Base-by-base conservation (phyloP, 2,329 filamentous ascomycete species). In the Cordyceps cicadae region DNA sequence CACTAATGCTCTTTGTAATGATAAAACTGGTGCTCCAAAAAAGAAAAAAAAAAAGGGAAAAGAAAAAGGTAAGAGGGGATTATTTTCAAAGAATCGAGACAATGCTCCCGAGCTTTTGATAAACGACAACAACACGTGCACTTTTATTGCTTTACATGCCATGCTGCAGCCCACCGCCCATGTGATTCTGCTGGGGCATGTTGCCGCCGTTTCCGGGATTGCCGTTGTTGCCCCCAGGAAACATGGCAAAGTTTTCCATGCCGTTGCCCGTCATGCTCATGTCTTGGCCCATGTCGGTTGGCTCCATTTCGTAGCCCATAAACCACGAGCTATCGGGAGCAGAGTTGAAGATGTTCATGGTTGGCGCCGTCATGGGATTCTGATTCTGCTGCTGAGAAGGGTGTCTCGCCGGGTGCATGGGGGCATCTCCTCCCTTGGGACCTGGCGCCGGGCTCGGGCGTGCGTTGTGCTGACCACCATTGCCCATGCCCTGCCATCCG, bases 231-330 rank as follows among this genome's bases (percentile, higher is more conserved):
- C 46, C 46, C 4, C 53, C 74, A 67, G 83, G 82, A 67, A 84
- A 77, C 32, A 69, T 73, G 29, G 74, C 74, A 64, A 83, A 83
- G 11, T 73, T 72, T 63, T 84, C 82, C 29, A 80, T 71, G 41
- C 74, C 74, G 26, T 70, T 70, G 64, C 80, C 68, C 8, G 71
- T 73, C 32, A 77, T 67, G 21, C 71, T 72, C 57, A 79, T 64
- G 43, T 82, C 81, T 59, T 81, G 80, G 7, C 76, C 75, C 48
- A 83, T 73, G 61, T 85, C 83, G 0, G 89, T 86, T 21, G 91
- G 89, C 62, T 94, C 89, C 74, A 96, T 85, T 70, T 96, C 95
- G 74, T 96, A 96, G 1, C 92, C 91, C 78, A 96, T 86, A 72
- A 95, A 96, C 90, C 92, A 97, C 5, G 89, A 90, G 57, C 87